phyloP scores from a whole-genome alignment of 73 alveolate genomes.

The Paramecium biaurelia region DNA sequence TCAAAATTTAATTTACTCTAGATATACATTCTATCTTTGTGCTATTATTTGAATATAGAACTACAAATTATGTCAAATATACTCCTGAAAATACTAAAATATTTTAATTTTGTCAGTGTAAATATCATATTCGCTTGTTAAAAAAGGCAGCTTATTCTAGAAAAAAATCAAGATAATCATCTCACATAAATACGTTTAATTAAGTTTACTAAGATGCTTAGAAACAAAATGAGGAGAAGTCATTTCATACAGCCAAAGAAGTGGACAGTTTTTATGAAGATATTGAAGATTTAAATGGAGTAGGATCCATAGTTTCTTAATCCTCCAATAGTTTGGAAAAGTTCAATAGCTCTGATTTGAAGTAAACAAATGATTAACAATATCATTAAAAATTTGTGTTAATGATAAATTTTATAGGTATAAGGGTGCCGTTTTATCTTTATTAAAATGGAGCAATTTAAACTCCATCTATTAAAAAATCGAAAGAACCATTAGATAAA shows the following conservation, averaged over 20 bases:
- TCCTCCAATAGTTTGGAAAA: background rate
- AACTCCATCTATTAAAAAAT: background rate
- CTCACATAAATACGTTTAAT: background rate
- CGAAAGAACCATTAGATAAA: background rate
- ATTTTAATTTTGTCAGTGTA: conserved; percentile 24
- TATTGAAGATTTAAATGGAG: background rate
- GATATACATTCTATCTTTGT: conserved; percentile 1
- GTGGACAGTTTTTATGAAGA: conserved; percentile 31
- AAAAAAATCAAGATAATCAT: background rate
- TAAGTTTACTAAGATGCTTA: background rate
- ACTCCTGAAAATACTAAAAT: conserved; percentile 31
- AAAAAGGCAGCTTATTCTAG: background rate
- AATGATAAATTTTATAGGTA: background rate
- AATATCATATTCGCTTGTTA: background rate
- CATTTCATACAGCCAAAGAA: conserved; percentile 22
- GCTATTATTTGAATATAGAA: background rate
- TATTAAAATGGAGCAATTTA: conserved; percentile 5
- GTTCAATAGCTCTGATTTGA: background rate
- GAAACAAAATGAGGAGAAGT: background rate
- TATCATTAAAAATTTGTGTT: background rate
- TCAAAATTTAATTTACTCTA: background rate
- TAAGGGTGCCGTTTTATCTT: background rate
- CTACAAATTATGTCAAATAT: background rate
- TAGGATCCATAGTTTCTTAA: background rate
- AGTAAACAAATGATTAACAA: background rate